Conservation (phyloP, 129 eudicot species). For the Pulicaria dysenterica region DNA sequence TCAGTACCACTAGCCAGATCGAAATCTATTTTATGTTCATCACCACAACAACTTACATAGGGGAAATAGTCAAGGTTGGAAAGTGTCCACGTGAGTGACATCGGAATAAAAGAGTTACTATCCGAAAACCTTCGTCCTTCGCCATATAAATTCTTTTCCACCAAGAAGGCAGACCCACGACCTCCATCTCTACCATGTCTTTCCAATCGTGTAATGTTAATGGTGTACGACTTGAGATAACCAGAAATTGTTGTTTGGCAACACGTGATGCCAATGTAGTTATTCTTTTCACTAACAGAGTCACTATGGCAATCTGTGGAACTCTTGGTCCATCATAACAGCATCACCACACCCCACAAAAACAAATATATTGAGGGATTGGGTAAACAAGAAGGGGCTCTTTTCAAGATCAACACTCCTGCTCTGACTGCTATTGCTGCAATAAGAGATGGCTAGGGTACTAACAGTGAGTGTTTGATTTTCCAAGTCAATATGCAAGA, state of each 20-base stretch:
- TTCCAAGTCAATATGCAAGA: background rate
- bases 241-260: conserved; percentile 25
- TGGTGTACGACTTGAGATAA: background rate
- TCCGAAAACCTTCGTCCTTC: no score
- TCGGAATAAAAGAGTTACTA: no score
- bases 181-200: conserved; percentile 1
- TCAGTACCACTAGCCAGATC: no score
- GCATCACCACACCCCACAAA: conserved; percentile 26
- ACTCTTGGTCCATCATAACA: background rate
- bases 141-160: background rate
- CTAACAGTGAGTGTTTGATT: conserved; percentile 13
- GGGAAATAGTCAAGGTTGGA: no score
- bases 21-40: no score
- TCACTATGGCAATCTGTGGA: conserved; percentile 13
- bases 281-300: background rate
- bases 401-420: background rate
- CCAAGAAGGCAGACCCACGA: conserved; percentile 20
- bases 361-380: background rate
- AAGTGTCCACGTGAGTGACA: no score
- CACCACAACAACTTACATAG: no score
- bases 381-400: conserved; percentile 13
- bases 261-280: conserved; percentile 33
- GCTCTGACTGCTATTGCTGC: conserved; percentile 1
- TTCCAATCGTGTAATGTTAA: conserved; percentile 7
- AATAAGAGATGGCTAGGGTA: conserved; percentile 7